Evolutionary conservation across 176 grass and related monocot species (phyloP).

Genomic region (Avena atlantica): DNA sequence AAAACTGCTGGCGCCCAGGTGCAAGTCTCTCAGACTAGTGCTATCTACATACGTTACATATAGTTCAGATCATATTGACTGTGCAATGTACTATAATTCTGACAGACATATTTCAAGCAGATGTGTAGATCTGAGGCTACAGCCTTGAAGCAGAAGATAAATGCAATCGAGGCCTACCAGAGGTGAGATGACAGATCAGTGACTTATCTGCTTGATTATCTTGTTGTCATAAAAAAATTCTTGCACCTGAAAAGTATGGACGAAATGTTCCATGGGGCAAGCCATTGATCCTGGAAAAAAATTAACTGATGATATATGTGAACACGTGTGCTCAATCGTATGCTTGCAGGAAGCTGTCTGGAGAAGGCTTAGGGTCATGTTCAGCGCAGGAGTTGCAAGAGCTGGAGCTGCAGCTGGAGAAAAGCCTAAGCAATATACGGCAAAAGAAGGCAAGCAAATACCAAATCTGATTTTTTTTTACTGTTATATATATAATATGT

Average conservation of each 20-base stretch:
- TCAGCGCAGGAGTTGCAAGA: slow-evolving; percentile 68
- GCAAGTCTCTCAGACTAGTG: not conserved
- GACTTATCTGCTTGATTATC: not conserved
- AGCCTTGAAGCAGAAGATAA: slow-evolving; percentile 62
- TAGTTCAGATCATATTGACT: not conserved
- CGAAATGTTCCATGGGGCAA: not conserved
- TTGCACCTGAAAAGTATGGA: not conserved
- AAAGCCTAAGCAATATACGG: slow-evolving; percentile 64
- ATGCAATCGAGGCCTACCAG: slow-evolving; percentile 55
- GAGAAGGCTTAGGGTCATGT: slow-evolving; percentile 64
- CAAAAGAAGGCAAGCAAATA: slow-evolving; percentile 65
- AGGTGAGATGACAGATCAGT: slow-evolving; percentile 45
- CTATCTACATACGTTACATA: not conserved
- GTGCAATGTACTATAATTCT: not conserved
- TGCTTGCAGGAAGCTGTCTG: slow-evolving; percentile 65
- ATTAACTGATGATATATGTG: not conserved
- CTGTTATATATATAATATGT: not conserved
- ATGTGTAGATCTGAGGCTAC: slow-evolving; percentile 59
- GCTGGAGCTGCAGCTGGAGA: slow-evolving; percentile 65
- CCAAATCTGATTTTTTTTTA: not conserved
- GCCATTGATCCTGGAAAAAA: not conserved
- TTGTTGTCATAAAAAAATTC: no score
- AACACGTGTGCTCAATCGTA: not conserved
- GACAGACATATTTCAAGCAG: not conserved
- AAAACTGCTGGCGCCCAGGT: slow-evolving; percentile 44